Evolutionary conservation across 2,329 filamentous ascomycete species (phyloP).

Genomic region (Fusarium luffae): DNA sequence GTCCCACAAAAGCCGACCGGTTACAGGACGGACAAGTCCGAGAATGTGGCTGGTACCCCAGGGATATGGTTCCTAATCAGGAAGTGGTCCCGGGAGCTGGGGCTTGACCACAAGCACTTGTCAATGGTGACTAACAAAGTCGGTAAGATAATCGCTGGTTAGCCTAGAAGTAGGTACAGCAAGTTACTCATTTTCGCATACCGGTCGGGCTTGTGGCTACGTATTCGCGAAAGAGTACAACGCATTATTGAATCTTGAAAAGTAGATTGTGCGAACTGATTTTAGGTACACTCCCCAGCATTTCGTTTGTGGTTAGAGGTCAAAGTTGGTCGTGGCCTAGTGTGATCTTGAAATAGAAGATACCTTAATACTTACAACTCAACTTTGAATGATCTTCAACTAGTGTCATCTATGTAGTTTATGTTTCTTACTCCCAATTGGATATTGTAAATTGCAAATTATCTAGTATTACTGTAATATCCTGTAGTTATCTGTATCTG

Average conservation of each 20-base stretch:
- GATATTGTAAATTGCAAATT: neutral
- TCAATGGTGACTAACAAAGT: slow-evolving; percentile 22
- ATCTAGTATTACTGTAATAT: neutral
- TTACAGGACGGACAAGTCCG: slow-evolving; percentile 25
- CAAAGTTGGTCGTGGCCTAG: neutral
- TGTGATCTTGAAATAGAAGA: neutral
- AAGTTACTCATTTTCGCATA: slow-evolving; percentile 12
- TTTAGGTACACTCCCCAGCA: slow-evolving; percentile 1
- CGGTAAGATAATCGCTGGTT: slow-evolving; percentile 6
- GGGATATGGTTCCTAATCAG: slow-evolving; percentile 13
- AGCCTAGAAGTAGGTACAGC: neutral
- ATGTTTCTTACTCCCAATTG: neutral
- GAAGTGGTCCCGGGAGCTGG: slow-evolving; percentile 18
- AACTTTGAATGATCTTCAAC: neutral
- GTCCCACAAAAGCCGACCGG: slow-evolving; percentile 30
- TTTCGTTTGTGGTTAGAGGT: neutral
- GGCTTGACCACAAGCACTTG: slow-evolving; percentile 3
- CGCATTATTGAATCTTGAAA: neutral
- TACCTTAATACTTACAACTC: neutral
- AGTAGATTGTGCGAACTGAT: neutral
- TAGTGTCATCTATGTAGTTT: neutral
- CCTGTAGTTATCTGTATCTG: neutral
- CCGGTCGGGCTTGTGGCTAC: neutral
- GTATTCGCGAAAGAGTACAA: slow-evolving; percentile 6
- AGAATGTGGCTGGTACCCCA: slow-evolving; percentile 24